Base-by-base conservation (phyloP, 78 protist genomes). In the Guillardia theta region DNA sequence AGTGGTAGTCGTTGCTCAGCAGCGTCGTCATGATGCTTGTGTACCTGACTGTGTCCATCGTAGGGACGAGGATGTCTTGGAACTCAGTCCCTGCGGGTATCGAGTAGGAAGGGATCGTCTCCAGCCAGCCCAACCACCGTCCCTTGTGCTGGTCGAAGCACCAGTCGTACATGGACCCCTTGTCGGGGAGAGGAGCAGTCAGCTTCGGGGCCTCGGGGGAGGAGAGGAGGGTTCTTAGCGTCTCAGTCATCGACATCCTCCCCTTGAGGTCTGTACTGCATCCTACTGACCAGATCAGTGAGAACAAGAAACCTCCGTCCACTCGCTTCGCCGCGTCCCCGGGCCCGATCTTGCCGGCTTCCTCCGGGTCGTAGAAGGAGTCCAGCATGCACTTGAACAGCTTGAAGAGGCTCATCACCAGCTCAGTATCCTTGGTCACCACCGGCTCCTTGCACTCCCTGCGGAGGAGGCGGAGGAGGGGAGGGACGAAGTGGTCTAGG, bases 251-350 rank as follows among this genome's bases (percentile, higher is more conserved):
- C 48, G 93, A 97, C 96, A 39, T 0, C 0, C 8, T 0, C 15
- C 18, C 98, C 94, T 30, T 95, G 64, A 0, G 0, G 93, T 8
- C 5, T 47, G 64, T 96, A 5, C 96, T 37, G n/a, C 95, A 97
- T 2, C 98, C 98, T 18, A 95, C 43, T 37, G 97, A 94, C 98
- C 98, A 97, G 9, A 96, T 39, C 37, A 97, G 45, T 15, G 96
- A 36, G 62, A 96, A 94, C 41, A 97, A 0, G 96, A 90, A 94
- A 50, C 10, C 12, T 9, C 58, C 48, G 48, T 95, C 96, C 21
- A 95, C 27, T 62, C 87, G 87, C 24, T 0, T 12, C 30, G 0
- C 24, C 45, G 88, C 6, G 45, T 46, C 76, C 64, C 22, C 46
- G 64, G 27, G 64, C 48, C 33, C 21, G 39, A 22, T 10, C 93